These are phyloP conservation scores for Euphorbia lathyris DNA, from an alignment of 345 rosid species.

Conservation along the genomic window DNA sequence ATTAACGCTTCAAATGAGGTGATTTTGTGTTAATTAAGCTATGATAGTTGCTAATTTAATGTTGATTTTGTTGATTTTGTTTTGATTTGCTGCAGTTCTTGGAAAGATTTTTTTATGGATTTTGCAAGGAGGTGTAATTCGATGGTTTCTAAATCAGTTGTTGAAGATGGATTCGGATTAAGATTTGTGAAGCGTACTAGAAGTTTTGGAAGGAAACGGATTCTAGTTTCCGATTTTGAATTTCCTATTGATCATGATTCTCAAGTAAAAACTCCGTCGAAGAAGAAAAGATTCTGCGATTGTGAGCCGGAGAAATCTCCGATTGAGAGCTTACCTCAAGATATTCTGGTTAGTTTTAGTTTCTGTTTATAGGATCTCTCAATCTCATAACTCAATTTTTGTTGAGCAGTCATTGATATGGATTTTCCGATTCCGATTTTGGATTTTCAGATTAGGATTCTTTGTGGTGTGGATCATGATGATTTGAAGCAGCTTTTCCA, in stretches of 20 bases:
- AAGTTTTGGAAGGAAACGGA: slow-evolving; percentile 72
- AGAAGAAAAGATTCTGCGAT: slow-evolving; percentile 59
- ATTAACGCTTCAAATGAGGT: neutral
- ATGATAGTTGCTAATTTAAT: too few relatives aligned
- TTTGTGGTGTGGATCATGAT: slow-evolving; percentile 65
- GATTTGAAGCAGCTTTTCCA: slow-evolving; percentile 60
- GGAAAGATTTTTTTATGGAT: slow-evolving; percentile 34
- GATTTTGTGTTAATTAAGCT: too few relatives aligned
- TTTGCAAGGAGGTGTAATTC: slow-evolving; percentile 39
- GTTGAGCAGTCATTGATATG: too few relatives aligned
- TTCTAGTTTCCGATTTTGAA: slow-evolving; percentile 33
- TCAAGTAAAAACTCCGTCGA: too few relatives aligned
- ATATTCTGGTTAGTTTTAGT: slow-evolving; percentile 53
- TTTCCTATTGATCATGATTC: slow-evolving; percentile 21
- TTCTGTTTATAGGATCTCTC: too few relatives aligned
- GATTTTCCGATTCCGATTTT: neutral
- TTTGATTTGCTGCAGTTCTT: neutral
- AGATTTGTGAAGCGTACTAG: slow-evolving; percentile 46
- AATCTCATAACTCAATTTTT: too few relatives aligned
- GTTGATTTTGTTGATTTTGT: neutral
- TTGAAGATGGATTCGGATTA: slow-evolving; percentile 18
- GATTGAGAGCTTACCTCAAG: slow-evolving; percentile 74
- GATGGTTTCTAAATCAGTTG: slow-evolving; percentile 26
- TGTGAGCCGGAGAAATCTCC: slow-evolving; percentile 30
- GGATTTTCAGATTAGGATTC: slow-evolving; percentile 49